These are phyloP conservation scores for Penicillium sp. DNA, from an alignment of 2,329 filamentous ascomycete genomes.

Conservation along the genomic window DNA sequence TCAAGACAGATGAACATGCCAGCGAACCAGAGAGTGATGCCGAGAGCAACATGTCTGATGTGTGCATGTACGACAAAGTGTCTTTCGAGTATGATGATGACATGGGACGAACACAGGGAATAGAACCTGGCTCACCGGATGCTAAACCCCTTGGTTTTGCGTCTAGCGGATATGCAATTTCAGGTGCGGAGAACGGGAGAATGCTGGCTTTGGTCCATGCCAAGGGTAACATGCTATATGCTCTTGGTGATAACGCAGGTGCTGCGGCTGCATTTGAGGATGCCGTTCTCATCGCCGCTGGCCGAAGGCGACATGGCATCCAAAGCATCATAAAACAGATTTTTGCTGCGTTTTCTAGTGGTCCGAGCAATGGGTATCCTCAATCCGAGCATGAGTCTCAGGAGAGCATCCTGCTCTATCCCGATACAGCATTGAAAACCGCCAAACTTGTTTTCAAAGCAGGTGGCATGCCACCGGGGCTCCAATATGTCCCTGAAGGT, in stretches of 20 bases:
- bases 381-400: conserved; percentile 34
- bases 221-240: conserved; percentile 98
- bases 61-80: conserved; percentile 55
- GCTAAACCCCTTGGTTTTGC: conserved; percentile 57
- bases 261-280: conserved; percentile 93
- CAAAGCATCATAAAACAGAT: conserved; percentile 76
- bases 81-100: conserved; percentile 57
- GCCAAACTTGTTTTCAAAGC: conserved; percentile 77
- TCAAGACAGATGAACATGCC: conserved; percentile 52
- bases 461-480: conserved; percentile 73
- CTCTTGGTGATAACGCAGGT: conserved; percentile 73
- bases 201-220: conserved; percentile 93
- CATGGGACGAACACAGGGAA: conserved; percentile 27
- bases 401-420: conserved; percentile 74
- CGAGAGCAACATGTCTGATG: conserved; percentile 51
- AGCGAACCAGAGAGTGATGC: conserved; percentile 61
- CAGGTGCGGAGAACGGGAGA: conserved; percentile 83
- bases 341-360: conserved; percentile 63
- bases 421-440: conserved; percentile 78
- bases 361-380: conserved; percentile 40
- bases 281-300: conserved; percentile 83
- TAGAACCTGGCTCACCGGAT: conserved; percentile 29
- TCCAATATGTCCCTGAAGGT: conserved; percentile 69
- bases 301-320: conserved; percentile 67
- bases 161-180: conserved; percentile 79